Evolutionary conservation across 2,329 filamentous ascomycete genomes (phyloP), one percentile per base, ranked within the genome.

Genomic region (Monosporascus ibericus): DNA sequence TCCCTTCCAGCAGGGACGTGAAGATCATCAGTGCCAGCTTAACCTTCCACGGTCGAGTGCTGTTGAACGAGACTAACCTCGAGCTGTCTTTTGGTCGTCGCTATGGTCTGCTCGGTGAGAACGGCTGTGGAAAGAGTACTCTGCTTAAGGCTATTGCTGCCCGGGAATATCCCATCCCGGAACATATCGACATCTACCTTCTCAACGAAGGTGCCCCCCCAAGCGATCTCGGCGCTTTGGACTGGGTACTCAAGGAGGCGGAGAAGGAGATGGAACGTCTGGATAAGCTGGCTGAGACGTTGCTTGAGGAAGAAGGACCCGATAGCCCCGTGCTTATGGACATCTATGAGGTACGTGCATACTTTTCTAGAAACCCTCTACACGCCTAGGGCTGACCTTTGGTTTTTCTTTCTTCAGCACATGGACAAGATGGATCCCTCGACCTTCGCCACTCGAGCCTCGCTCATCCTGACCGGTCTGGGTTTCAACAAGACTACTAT

Each of bases 71-170:
- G 74, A 89, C 89, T 58, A 95, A 86, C 48, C 80, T 99, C 71
- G 95, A 99, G 75, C 81, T 99, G 67, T 92, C 88, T 70, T 94
- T 90, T 70, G 91, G 88, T 61, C 88, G 92, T 66, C 85, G 94
- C 66, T 99, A 99, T 71, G 94, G 94, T 71, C 80, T 99, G 53
- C 78, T 99, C 59, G 94, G 94, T 68, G 94, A 99, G 82, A 99
- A 99, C 87, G 94, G 94, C 61, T 99, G 94, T 74, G 94, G 94
- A 72, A 99, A 99, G 82, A 95, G 89, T 60, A 99, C 94, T n/a
- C 75, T 99, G 36, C 83, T 99, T 69, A 97, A 96, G 79, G 84
- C 94, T 61, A 96, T 99, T 70, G 87, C 88, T 64, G 86, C 85
- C 68, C 88, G 94, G 75, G 95, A 99, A 74, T 99, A 85, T 71